These are phyloP conservation scores for Gossypium arboreum DNA, from an alignment of 345 rosid genomes.

Conservation along the genomic window DNA sequence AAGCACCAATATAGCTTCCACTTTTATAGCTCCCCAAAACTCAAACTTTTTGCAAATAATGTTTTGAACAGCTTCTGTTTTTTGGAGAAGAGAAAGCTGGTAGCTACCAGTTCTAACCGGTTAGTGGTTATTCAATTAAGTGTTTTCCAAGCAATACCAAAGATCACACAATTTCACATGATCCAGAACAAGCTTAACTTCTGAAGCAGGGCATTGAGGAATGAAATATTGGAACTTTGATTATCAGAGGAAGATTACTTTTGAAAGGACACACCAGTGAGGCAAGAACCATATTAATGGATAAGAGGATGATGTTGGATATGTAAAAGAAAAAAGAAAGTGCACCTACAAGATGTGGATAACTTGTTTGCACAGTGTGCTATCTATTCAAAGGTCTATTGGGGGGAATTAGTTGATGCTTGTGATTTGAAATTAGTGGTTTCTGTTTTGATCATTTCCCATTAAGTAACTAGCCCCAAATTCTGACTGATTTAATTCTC, in stretches of 20 bases:
- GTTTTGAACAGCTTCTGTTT: not conserved
- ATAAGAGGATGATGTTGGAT: not conserved
- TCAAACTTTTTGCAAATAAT: too few relatives aligned
- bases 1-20: too few relatives aligned
- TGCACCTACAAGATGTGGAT: not conserved
- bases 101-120: not conserved
- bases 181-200: not conserved
- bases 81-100: not conserved
- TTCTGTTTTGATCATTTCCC: not conserved
- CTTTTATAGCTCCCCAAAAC: too few relatives aligned
- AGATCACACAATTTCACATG: not conserved
- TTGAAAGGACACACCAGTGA: not conserved
- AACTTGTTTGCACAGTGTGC: not conserved
- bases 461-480: not conserved
- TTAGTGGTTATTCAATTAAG: not conserved
- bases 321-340: not conserved
- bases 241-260: not conserved
- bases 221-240: not conserved
- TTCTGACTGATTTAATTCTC: too few relatives aligned
- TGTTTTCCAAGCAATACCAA: not conserved
- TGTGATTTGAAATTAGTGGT: not conserved
- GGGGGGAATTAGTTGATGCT: not conserved
- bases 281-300: not conserved
- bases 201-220: not conserved
- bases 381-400: not conserved